phyloP scores from a whole-genome alignment of 306 rosid genomes.

The Heteromeles arbutifolia region DNA sequence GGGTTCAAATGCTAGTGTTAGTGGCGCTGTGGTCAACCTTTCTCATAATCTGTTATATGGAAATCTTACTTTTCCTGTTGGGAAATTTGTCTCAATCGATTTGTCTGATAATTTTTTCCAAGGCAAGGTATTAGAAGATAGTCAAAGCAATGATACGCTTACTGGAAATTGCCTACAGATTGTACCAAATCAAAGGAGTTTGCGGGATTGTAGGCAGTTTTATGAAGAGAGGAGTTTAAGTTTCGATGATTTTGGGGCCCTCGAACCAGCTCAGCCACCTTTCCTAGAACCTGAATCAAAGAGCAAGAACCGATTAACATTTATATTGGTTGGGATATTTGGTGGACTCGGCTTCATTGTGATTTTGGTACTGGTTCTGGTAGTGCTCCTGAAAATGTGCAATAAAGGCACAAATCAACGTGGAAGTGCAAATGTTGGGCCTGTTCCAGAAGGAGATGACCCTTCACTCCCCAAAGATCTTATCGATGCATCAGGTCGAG shows the following conservation, averaged over 20 bases:
- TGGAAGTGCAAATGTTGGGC: constrained; percentile 43
- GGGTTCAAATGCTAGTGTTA: constrained; percentile 19
- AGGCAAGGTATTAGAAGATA: constrained; percentile 33
- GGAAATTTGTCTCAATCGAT: constrained; percentile 38
- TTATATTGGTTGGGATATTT: constrained; percentile 63
- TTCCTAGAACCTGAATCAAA: constrained; percentile 6
- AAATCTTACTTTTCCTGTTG: constrained; percentile 26
- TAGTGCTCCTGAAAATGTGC: constrained; percentile 36
- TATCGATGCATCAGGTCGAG: constrained; percentile 31
- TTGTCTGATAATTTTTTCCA: constrained; percentile 71
- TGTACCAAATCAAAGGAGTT: constrained; percentile 45
- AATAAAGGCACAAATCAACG: constrained; percentile 27
- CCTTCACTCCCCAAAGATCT: constrained; percentile 47
- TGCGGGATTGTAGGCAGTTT: constrained; percentile 47
- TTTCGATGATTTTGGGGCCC: constrained; percentile 30
- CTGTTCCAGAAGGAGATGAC: constrained; percentile 40
- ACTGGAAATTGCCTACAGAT: constrained; percentile 54
- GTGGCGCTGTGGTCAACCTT: constrained; percentile 41
- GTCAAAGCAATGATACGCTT: constrained; percentile 34
- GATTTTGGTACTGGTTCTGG: constrained; percentile 44
- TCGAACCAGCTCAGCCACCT: constrained; percentile 6
- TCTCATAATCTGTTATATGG: constrained; percentile 74
- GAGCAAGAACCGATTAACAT: constrained; percentile 37
- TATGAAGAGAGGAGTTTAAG: constrained; percentile 31
- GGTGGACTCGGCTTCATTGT: constrained; percentile 70